Percentiles rank a stretch among this genome's conserved stretches.
Evolutionary conservation across 116 monocot species (phyloP).

Genomic region (Dioscorea cayenensis): DNA sequence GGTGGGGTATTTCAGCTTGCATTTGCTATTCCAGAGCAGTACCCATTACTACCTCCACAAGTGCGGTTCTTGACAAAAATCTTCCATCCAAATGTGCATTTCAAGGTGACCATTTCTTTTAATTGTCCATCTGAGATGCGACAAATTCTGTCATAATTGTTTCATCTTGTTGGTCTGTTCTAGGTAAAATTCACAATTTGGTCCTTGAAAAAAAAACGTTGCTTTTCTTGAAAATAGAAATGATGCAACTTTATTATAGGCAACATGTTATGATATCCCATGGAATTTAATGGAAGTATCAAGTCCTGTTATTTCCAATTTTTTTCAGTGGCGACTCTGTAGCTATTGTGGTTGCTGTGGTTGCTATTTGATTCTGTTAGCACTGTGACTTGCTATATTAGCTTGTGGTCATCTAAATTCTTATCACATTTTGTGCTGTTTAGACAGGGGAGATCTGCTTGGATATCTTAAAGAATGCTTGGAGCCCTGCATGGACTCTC

Average conservation of each 20-base stretch:
- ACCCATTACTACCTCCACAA: conserved; percentile 96
- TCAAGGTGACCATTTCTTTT: conserved; percentile 52
- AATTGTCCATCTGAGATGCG: neutral
- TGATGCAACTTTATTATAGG: no score
- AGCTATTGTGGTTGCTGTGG: neutral
- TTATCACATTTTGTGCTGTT: neutral
- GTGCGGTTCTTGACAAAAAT: conserved; percentile 97
- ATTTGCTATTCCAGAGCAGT: conserved; percentile 94
- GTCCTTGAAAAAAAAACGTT: no score
- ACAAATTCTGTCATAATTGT: no score
- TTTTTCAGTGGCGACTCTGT: neutral
- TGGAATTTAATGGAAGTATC: no score
- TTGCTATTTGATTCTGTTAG: neutral
- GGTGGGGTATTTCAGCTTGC: conserved; percentile 95
- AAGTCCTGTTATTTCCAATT: neutral
- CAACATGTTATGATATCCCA: no score
- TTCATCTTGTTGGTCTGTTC: no score
- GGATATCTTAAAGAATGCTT: conserved; percentile 98
- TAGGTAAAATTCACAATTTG: no score
- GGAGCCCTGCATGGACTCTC: conserved; percentile 98
- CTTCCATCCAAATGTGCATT: conserved; percentile 99
- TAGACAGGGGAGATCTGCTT: conserved; percentile 98
- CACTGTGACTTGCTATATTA: neutral
- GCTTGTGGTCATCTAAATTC: neutral
- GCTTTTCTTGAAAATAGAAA: no score